Evolutionary conservation across 306 rosid genomes (phyloP), one percentile per base, ranked within the genome.

Genomic region (Sesbania bispinosa): DNA sequence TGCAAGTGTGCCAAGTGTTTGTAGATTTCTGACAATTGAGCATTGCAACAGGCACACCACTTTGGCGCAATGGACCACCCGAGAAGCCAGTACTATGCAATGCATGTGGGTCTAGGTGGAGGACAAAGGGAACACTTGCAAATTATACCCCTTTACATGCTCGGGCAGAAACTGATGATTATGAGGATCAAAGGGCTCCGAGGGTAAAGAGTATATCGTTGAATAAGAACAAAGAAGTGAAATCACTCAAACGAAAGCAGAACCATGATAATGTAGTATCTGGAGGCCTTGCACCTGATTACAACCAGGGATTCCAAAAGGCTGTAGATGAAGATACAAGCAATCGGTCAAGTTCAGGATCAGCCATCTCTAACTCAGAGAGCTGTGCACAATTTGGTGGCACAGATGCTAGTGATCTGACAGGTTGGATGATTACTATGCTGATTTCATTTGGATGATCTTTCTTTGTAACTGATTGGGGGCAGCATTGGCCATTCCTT

Each of bases 91-190:
- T 95, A 39, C 84, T 95, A 75, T 95, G 99, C 90, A 95, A 95
- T 85, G 99, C 99, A 14, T 95, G 99, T 55, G 99, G 99, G 10
- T 95, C 99, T 69, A 96, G 99, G 50, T 95, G 99, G 99, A 95
- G 99, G 86, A 95, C 99, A 8, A 95, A 95, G 84, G 99, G 99
- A 82, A 89, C 99, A 13, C 99, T 95, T 26, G 90, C 87, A 69
- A 91, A 95, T 80, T 95, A 95, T 65, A 95, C 99, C 50, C 99
- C 99, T 77, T 83, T 95, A 77, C 99, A 95, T 75, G 95, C 97
- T 71, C 91, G 99, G 58, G 78, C 93, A 15, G 97, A 89, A 81
- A 80, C 90, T 62, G 96, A 89, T 74, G 96, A 86, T 78, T 82
- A 62, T 68, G 99, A 86, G 63, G 93, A 95, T 38, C 93, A 80